Conservation (phyloP, 2,329 filamentous ascomycete species). For the Fusarium avenaceum region DNA sequence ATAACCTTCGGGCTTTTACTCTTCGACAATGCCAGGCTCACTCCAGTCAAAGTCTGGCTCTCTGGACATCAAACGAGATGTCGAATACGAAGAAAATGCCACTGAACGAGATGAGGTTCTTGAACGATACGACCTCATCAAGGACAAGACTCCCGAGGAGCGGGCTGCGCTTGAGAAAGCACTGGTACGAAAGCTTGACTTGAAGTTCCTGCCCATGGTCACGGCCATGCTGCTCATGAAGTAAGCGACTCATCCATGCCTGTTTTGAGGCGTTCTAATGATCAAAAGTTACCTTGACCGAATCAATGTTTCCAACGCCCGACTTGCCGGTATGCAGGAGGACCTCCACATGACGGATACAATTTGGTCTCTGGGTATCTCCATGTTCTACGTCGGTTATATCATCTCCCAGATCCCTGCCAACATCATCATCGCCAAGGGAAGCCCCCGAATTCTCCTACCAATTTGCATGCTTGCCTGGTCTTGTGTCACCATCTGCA, state of each 20-base stretch:
- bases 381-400: slow-evolving; percentile 62
- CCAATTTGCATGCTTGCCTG: slow-evolving; percentile 59
- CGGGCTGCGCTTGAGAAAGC: slow-evolving; percentile 46
- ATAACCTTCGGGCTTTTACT: not conserved
- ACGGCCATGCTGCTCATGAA: slow-evolving; percentile 50
- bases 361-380: slow-evolving; percentile 58
- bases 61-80: slow-evolving; percentile 17
- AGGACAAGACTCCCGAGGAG: slow-evolving; percentile 11
- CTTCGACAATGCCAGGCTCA: slow-evolving; percentile 18
- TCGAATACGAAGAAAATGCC: slow-evolving; percentile 28
- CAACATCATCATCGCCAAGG: slow-evolving; percentile 61
- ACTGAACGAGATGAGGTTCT: slow-evolving; percentile 22
- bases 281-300: slow-evolving; percentile 62
- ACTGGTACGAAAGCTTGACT: slow-evolving; percentile 49
- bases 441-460: slow-evolving; percentile 53
- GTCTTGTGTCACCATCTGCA: slow-evolving; percentile 59
- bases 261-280: not conserved
- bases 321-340: slow-evolving; percentile 55
- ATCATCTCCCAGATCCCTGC: slow-evolving; percentile 62
- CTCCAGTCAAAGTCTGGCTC: slow-evolving; percentile 17
- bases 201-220: slow-evolving; percentile 48
- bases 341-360: slow-evolving; percentile 54
- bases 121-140: slow-evolving; percentile 26
- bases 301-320: slow-evolving; percentile 63
- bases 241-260: slow-evolving; percentile 20